Conservation (phyloP, 305 asterid species). For the Salvia sclarea region DNA sequence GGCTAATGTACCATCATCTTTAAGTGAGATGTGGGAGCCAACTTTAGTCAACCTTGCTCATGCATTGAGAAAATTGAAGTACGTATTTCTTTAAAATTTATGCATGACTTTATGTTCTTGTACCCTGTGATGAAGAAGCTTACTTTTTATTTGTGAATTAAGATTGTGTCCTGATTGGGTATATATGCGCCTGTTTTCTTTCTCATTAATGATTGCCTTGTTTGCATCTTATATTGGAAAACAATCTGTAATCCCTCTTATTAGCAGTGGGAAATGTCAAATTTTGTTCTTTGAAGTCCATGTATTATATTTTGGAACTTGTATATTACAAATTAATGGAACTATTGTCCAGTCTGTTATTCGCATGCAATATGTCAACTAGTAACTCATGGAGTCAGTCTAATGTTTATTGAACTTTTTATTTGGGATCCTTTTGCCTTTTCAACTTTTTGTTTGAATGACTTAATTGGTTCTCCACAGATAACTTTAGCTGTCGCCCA, state of each 20-base stretch:
- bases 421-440: background rate
- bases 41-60: constrained; percentile 95
- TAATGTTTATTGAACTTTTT: constrained; percentile 4
- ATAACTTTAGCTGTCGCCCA: background rate
- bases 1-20: constrained; percentile 78
- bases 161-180: too few relatives aligned
- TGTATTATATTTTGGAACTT: background rate
- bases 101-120: background rate
- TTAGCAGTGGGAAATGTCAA: background rate
- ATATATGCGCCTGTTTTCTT: background rate
- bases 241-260: background rate
- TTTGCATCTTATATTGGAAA: background rate
- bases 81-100: constrained; percentile 34
- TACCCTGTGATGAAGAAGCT: constrained; percentile 2
- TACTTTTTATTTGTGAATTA: too few relatives aligned
- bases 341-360: background rate
- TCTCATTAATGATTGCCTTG: background rate
- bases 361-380: background rate
- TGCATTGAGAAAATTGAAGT: constrained; percentile 87
- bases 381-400: background rate
- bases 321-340: background rate
- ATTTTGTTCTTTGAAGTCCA: background rate
- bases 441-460: background rate
- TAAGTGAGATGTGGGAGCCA: constrained; percentile 97
- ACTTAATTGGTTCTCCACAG: background rate